A percentile compares a stretch with the other conserved stretches of the same genome.
These are phyloP conservation scores for Cyphellophora attinorum DNA, from an alignment of 2,329 filamentous ascomycete species.

Conservation along the genomic window DNA sequence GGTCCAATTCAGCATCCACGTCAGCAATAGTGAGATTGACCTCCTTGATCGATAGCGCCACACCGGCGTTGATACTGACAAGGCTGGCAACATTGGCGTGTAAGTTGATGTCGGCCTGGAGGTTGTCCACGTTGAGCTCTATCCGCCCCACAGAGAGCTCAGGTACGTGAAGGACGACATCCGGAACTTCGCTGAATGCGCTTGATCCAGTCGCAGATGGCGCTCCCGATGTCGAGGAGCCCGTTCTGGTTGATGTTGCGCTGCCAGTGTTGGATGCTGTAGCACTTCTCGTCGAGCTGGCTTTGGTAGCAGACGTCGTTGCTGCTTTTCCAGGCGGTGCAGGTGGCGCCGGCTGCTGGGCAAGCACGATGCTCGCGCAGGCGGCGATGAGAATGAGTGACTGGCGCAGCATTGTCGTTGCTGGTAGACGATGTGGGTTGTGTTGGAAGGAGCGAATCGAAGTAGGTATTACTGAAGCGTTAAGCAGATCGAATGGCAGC, in stretches of 20 bases:
- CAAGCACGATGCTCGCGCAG: too few relatives aligned
- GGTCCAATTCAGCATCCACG: constrained; percentile 49
- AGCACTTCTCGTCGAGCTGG: not conserved
- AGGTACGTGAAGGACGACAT: constrained; percentile 50
- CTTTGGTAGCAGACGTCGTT: too few relatives aligned
- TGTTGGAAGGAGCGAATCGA: too few relatives aligned
- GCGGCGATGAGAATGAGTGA: too few relatives aligned
- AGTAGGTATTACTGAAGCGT: too few relatives aligned
- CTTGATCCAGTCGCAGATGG: constrained; percentile 21
- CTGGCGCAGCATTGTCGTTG: too few relatives aligned
- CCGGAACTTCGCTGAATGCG: constrained; percentile 26
- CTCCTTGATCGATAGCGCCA: constrained; percentile 35
- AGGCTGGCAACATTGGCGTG: constrained; percentile 51
- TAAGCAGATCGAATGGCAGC: too few relatives aligned
- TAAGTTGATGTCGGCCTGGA: constrained; percentile 51
- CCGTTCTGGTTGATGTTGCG: constrained; percentile 8
- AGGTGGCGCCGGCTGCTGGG: too few relatives aligned
- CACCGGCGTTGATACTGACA: constrained; percentile 43
- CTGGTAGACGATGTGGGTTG: too few relatives aligned
- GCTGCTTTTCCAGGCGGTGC: too few relatives aligned
- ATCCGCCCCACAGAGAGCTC: constrained; percentile 50
- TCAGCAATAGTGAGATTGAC: constrained; percentile 55
- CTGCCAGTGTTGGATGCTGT: constrained; percentile 1
- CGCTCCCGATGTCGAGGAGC: constrained; percentile 22
- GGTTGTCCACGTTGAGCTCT: constrained; percentile 50